Conservation (phyloP, 305 asterid species). For the Fraxinus sp. region DNA sequence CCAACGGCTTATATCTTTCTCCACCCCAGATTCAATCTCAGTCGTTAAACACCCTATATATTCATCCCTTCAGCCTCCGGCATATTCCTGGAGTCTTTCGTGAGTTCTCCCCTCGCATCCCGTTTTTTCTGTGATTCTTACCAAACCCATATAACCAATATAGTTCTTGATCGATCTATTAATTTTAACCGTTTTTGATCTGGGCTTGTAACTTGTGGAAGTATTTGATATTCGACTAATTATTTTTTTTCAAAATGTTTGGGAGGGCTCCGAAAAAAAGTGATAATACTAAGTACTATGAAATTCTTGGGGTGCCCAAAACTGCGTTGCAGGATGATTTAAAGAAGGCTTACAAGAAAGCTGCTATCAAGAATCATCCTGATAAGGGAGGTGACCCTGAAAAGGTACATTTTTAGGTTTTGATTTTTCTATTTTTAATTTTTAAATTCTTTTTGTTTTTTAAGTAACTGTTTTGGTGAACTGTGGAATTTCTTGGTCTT, state of each 20-base stretch:
- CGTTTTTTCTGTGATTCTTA: not conserved
- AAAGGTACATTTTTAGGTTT: slow-evolving; percentile 28
- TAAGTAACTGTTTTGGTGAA: not conserved
- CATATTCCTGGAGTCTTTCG: not conserved
- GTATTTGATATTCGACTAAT: not conserved
- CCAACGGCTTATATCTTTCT: not conserved
- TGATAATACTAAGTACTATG: slow-evolving; percentile 54
- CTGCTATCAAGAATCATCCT: slow-evolving; percentile 68
- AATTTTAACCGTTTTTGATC: not conserved
- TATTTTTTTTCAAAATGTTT: slow-evolving; percentile 35
- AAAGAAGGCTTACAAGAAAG: slow-evolving; percentile 62
- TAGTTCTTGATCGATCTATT: not conserved
- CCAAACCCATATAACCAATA: not conserved
- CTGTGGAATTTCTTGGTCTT: not conserved
- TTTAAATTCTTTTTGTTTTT: not conserved
- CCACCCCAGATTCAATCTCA: not conserved
- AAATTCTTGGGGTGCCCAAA: slow-evolving; percentile 52
- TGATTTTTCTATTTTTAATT: not conserved
- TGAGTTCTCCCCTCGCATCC: not conserved
- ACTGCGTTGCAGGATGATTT: slow-evolving; percentile 56
- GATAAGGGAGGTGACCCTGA: slow-evolving; percentile 82
- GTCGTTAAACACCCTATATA: not conserved
- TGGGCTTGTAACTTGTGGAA: not conserved
- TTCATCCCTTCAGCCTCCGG: not conserved
- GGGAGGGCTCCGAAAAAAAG: slow-evolving; percentile 46